These are phyloP conservation scores for Capsicum rhomboideum DNA, from an alignment of 257 asterid genomes.

Conservation along the genomic window DNA sequence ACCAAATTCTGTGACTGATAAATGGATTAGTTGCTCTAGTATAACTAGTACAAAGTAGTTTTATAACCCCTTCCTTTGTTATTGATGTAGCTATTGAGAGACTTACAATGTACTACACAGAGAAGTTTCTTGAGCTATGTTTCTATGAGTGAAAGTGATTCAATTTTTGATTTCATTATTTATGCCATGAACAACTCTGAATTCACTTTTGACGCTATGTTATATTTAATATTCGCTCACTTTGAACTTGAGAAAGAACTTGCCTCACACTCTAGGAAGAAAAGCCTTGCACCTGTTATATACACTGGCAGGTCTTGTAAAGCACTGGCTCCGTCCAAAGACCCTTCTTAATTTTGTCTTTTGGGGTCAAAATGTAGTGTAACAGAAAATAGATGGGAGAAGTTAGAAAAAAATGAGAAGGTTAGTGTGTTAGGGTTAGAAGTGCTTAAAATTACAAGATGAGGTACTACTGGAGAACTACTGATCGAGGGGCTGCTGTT, in stretches of 20 bases:
- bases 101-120: not conserved
- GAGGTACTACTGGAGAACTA: not conserved
- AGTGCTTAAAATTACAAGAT: not conserved
- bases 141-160: not conserved
- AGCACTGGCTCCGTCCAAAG: not conserved
- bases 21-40: not conserved
- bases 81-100: not conserved
- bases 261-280: too few relatives aligned
- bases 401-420: not conserved
- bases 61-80: not conserved
- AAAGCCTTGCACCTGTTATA: not conserved
- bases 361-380: not conserved
- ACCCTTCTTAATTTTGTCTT: not conserved
- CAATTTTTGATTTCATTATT: not conserved
- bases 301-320: not conserved
- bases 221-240: too few relatives aligned
- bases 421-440: not conserved
- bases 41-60: not conserved
- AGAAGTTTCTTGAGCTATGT: not conserved
- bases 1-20: not conserved
- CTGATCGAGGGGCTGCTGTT: not conserved
- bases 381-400: not conserved
- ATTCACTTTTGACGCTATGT: too few relatives aligned
- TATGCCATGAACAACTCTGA: not conserved
- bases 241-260: too few relatives aligned